Evolutionary conservation across 2,329 filamentous ascomycete species (phyloP).

Genomic region (Ophiocordyceps camponoti-rufipedis): DNA sequence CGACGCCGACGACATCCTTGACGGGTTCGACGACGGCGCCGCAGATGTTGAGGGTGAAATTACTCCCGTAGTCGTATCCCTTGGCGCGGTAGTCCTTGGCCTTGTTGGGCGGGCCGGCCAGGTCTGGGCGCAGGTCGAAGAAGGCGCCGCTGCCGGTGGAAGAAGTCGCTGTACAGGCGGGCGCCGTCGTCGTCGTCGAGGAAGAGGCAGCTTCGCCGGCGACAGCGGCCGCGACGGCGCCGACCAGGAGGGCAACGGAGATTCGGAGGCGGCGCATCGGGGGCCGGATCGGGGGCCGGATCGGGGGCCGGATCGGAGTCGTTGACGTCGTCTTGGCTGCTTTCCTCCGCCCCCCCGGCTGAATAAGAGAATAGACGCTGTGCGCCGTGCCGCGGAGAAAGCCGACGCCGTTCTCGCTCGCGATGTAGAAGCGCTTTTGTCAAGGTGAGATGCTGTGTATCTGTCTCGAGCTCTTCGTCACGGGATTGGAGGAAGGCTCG

Average conservation of each 20-base stretch:
- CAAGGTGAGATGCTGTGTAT: background rate
- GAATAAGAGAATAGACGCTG: background rate
- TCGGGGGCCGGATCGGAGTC: background rate
- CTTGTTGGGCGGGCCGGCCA: constrained; percentile 24
- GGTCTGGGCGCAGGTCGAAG: constrained; percentile 39
- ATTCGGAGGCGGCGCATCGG: background rate
- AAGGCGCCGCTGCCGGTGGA: constrained; percentile 36
- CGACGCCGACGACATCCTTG: constrained; percentile 44
- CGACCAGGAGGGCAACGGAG: constrained; percentile 14
- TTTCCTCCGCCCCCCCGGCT: no score
- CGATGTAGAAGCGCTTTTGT: background rate
- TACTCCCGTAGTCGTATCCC: constrained; percentile 61
- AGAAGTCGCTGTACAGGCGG: constrained; percentile 37
- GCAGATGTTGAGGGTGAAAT: constrained; percentile 76
- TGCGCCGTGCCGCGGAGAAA: background rate
- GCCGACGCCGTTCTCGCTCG: background rate
- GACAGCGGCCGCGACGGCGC: constrained; percentile 15
- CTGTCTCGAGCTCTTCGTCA: background rate
- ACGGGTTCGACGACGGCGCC: constrained; percentile 52
- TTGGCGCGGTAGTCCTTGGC: constrained; percentile 41
- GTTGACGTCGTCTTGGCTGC: background rate
- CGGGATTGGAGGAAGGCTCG: background rate
- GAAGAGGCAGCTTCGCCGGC: constrained; percentile 22
- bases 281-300: background rate
- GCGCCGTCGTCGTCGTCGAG: constrained; percentile 11